A percentile compares a stretch with the other conserved stretches of the same genome.
These are phyloP conservation scores for Pleurotus tuoliensis DNA, from an alignment of 768 basidiomycete species.

Conservation along the genomic window DNA sequence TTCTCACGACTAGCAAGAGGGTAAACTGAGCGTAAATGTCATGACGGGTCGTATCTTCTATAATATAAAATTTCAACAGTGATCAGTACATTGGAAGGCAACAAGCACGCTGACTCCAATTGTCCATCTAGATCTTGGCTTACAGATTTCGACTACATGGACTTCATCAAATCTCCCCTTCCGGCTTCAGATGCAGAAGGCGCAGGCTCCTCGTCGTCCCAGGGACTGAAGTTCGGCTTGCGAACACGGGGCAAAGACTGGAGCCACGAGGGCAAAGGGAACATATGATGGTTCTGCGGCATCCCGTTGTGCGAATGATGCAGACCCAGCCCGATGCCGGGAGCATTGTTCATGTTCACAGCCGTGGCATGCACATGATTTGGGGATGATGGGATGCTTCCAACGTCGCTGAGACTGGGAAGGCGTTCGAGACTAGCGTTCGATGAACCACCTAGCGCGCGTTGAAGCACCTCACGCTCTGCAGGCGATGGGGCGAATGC, in stretches of 20 bases:
- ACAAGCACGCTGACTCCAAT: not conserved
- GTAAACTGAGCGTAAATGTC: too few relatives aligned
- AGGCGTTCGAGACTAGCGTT: constrained; percentile 76
- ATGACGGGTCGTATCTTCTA: not conserved
- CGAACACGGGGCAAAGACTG: constrained; percentile 60
- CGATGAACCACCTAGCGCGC: constrained; percentile 69
- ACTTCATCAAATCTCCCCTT: not conserved
- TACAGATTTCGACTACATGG: not conserved
- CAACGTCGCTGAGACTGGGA: constrained; percentile 74
- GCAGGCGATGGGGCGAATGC: constrained; percentile 88
- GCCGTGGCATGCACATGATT: constrained; percentile 41
- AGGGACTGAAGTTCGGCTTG: constrained; percentile 43
- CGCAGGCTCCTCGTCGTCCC: not conserved
- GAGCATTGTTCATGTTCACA: constrained; percentile 11
- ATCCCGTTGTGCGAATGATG: not conserved
- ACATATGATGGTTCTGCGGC: not conserved
- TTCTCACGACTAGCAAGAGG: too few relatives aligned
- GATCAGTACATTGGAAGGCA: not conserved
- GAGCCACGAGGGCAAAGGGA: constrained; percentile 61
- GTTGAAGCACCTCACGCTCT: constrained; percentile 80
- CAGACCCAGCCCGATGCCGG: not conserved
- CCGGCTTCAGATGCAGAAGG: not conserved
- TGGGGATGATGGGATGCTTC: constrained; percentile 69
- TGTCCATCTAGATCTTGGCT: not conserved
- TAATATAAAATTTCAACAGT: not conserved